Conservation (phyloP, 2,329 filamentous ascomycete species). For the Trichoderma sp. region DNA sequence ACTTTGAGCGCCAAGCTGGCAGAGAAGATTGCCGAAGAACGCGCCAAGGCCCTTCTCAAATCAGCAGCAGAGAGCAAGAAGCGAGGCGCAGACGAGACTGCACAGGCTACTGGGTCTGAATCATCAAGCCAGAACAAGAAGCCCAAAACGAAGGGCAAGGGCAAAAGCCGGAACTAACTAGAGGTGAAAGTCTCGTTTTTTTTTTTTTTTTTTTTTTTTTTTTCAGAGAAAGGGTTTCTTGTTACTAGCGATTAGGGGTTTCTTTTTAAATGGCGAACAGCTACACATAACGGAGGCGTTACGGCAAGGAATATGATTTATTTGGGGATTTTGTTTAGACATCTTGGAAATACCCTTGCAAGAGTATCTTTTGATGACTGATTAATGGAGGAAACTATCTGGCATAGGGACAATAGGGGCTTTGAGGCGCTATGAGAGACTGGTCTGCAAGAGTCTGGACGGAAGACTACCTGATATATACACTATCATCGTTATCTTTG, state of each 20-base stretch:
- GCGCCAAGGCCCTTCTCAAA: conserved; percentile 53
- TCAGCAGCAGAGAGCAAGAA: conserved; percentile 48
- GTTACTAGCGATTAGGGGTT: not conserved
- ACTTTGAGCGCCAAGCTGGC: conserved; percentile 53
- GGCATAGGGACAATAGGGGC: not conserved
- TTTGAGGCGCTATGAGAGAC: not conserved
- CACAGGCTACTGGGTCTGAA: conserved; percentile 30
- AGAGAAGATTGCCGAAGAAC: conserved; percentile 59
- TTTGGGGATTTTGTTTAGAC: not conserved
- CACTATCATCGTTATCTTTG: not conserved
- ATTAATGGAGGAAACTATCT: not conserved
- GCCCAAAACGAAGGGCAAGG: conserved; percentile 36
- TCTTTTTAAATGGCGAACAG: not conserved
- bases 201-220: no score
- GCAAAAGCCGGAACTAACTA: conserved; percentile 25
- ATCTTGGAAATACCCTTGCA: not conserved
- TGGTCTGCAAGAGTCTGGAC: not conserved
- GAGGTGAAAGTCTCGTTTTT: not conserved
- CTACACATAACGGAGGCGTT: not conserved
- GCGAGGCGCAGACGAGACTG: conserved; percentile 42
- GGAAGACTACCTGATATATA: not conserved
- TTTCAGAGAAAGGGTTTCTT: not conserved
- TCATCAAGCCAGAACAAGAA: conserved; percentile 38
- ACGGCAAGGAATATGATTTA: not conserved
- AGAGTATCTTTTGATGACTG: not conserved